These are phyloP conservation scores for Botrytis elliptica DNA, from an alignment of 2,329 filamentous ascomycete species.

Conservation along the genomic window DNA sequence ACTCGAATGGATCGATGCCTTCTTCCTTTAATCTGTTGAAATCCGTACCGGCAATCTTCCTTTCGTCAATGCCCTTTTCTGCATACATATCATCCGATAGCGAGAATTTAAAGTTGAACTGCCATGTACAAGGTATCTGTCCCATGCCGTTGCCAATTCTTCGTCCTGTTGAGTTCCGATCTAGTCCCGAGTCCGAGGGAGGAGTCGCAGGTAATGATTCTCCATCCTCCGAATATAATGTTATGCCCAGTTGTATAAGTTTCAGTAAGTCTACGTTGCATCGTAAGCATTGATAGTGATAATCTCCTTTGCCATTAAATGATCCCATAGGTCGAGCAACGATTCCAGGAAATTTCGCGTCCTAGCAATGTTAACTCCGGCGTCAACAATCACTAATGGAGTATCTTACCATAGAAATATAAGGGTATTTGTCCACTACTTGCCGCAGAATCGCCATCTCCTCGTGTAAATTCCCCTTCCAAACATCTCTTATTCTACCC, in stretches of 20 bases:
- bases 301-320: constrained; percentile 93
- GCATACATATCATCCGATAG: constrained; percentile 97
- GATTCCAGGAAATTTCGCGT: constrained; percentile 97
- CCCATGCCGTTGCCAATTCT: constrained; percentile 46
- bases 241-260: constrained; percentile 95
- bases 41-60: constrained; percentile 89
- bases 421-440: constrained; percentile 86
- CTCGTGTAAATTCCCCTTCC: constrained; percentile 86
- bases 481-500: constrained; percentile 90
- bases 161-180: constrained; percentile 44
- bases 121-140: constrained; percentile 86
- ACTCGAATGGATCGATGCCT: constrained; percentile 86
- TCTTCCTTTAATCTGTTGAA: constrained; percentile 80
- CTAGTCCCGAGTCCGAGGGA: constrained; percentile 46
- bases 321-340: constrained; percentile 92
- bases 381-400: constrained; percentile 21
- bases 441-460: constrained; percentile 85
- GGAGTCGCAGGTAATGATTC: constrained; percentile 71
- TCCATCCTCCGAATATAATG: constrained; percentile 86
- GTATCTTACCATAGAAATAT: constrained; percentile 84
- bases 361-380: constrained; percentile 52
- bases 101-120: constrained; percentile 98
- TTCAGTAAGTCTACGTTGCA: constrained; percentile 97
- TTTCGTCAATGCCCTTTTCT: constrained; percentile 86
- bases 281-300: constrained; percentile 96